These are phyloP conservation scores for Bisporella sp. DNA, from an alignment of 2,329 filamentous ascomycete genomes.

Conservation along the genomic window DNA sequence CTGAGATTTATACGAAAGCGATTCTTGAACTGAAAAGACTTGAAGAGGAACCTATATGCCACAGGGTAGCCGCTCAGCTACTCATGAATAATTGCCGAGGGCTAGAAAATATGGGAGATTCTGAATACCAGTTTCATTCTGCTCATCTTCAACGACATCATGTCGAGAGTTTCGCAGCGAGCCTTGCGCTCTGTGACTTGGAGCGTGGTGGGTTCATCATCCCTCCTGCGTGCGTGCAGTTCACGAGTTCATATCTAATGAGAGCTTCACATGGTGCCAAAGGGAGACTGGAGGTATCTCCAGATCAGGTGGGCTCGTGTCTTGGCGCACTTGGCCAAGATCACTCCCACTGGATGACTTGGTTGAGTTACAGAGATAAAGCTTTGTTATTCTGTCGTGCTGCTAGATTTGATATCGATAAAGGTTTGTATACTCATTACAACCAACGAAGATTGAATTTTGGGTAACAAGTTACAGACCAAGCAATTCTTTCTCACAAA, in stretches of 20 bases:
- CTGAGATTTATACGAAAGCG: constrained; percentile 26
- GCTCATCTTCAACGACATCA: constrained; percentile 34
- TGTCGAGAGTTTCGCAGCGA: constrained; percentile 51
- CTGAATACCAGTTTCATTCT: constrained; percentile 22
- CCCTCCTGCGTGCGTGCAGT: constrained; percentile 42
- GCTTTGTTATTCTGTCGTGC: constrained; percentile 56
- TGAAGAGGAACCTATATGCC: constrained; percentile 26
- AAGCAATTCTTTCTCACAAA: constrained; percentile 23
- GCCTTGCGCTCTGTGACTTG: constrained; percentile 57
- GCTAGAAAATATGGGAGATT: constrained; percentile 21
- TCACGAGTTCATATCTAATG: constrained; percentile 26
- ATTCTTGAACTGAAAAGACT: constrained; percentile 24
- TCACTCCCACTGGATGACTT: constrained; percentile 57
- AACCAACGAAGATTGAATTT: background rate
- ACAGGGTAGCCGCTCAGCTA: constrained; percentile 25
- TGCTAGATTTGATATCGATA: constrained; percentile 49
- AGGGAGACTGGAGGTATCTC: constrained; percentile 21
- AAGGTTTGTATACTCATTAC: constrained; percentile 30
- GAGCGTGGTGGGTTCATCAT: constrained; percentile 41
- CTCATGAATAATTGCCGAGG: constrained; percentile 27
- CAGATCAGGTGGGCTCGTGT: constrained; percentile 38
- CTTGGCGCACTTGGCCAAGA: constrained; percentile 44
- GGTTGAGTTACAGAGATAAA: constrained; percentile 54
- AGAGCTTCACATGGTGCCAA: constrained; percentile 31
- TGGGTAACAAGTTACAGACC: constrained; percentile 16